phyloP scores from a whole-genome alignment of 257 asterid species.

The Petunia axillaris region DNA sequence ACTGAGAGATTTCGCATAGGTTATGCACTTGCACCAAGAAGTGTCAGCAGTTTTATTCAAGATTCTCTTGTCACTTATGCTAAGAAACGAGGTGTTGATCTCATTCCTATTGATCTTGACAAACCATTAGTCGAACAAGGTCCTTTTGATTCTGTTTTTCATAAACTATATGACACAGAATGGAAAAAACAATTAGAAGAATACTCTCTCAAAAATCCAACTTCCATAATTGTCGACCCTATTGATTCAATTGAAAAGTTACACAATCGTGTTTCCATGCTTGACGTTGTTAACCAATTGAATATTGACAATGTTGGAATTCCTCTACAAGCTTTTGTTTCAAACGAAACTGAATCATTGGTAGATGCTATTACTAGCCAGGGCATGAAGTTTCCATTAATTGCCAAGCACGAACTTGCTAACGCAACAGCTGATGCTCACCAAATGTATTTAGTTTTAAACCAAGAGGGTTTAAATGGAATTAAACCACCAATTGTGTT shows the following conservation, averaged over 20 bases:
- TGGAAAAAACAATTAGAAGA: conserved; percentile 56
- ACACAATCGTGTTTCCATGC: conserved; percentile 79
- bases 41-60: conserved; percentile 56
- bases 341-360: conserved; percentile 39
- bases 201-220: conserved; percentile 41
- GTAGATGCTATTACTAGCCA: background rate
- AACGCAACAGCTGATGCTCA: conserved; percentile 69
- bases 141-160: conserved; percentile 69
- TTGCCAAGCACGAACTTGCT: conserved; percentile 68
- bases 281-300: conserved; percentile 54
- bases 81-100: conserved; percentile 55
- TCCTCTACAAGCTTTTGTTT: conserved; percentile 50
- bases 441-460: conserved; percentile 65
- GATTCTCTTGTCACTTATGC: conserved; percentile 63
- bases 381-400: conserved; percentile 57
- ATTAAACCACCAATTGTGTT: conserved; percentile 60
- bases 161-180: conserved; percentile 55
- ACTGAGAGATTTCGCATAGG: conserved; percentile 53
- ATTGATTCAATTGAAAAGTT: conserved; percentile 61
- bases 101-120: conserved; percentile 46
- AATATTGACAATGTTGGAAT: conserved; percentile 39
- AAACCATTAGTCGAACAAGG: conserved; percentile 62
- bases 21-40: conserved; percentile 73
- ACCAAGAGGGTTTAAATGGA: conserved; percentile 54
- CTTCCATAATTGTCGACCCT: conserved; percentile 54